These are phyloP conservation scores for Salicornia ramosissima DNA, from an alignment of 148 eudicot species.

Conservation along the genomic window DNA sequence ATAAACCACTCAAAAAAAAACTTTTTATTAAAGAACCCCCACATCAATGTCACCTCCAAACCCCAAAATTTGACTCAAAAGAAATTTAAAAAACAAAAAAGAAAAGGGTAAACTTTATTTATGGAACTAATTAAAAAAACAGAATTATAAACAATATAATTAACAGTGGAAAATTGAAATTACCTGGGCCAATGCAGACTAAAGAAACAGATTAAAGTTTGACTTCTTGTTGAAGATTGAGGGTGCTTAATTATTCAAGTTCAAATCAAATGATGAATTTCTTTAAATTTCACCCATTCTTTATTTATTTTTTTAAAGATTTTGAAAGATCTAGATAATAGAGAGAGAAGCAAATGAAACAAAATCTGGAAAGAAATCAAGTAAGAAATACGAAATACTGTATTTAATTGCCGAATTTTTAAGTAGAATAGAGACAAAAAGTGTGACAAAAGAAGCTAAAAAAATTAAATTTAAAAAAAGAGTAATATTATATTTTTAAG, in stretches of 20 bases:
- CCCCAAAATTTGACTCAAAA: background rate
- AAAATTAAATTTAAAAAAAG: no score
- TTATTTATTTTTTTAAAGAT: background rate
- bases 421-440: background rate
- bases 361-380: background rate
- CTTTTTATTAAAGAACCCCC: conserved; percentile 7
- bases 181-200: conserved; percentile 20
- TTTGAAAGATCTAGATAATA: background rate
- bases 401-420: background rate
- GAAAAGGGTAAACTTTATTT: background rate
- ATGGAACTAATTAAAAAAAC: background rate
- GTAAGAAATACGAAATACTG: no score
- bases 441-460: no score
- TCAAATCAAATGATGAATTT: conserved; percentile 10
- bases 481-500: no score
- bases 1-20: no score
- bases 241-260: background rate
- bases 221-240: conserved; percentile 4
- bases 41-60: background rate
- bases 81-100: background rate
- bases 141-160: background rate
- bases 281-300: no score
- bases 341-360: background rate
- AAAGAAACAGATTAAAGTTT: background rate
- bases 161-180: background rate